Conservation (phyloP, 768 basidiomycete species). For the Suillus variegatus region DNA sequence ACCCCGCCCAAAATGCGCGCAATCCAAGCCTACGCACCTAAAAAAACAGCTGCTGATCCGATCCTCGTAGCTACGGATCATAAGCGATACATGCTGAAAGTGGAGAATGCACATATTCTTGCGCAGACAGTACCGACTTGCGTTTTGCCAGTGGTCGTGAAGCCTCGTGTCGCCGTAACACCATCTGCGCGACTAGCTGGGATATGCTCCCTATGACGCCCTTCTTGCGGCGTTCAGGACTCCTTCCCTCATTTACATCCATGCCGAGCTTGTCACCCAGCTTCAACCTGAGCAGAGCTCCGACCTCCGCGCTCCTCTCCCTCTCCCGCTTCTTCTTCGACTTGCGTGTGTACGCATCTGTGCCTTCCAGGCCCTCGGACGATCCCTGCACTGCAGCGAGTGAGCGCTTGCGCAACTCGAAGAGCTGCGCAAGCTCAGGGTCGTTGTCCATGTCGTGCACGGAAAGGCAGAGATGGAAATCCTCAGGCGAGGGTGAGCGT, state of each 20-base stretch:
- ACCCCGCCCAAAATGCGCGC: background rate
- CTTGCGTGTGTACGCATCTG: slow-evolving; percentile 32
- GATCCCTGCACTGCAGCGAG: slow-evolving; percentile 35
- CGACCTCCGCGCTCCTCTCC: slow-evolving; percentile 57
- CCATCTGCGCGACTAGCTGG: slow-evolving; percentile 50
- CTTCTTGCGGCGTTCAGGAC: slow-evolving; percentile 26
- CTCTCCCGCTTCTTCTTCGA: slow-evolving; percentile 47
- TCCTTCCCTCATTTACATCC: slow-evolving; percentile 25
- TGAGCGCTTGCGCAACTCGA: slow-evolving; percentile 41
- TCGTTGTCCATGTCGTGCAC: slow-evolving; percentile 33
- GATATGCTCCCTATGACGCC: slow-evolving; percentile 32
- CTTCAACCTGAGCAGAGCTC: slow-evolving; percentile 58
- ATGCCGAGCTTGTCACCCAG: slow-evolving; percentile 33
- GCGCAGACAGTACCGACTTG: slow-evolving; percentile 21
- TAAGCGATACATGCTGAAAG: slow-evolving; percentile 25
- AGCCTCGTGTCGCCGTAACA: slow-evolving; percentile 43
- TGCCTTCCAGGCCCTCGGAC: slow-evolving; percentile 38
- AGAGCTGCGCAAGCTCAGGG: slow-evolving; percentile 41
- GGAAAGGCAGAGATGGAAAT: slow-evolving; percentile 37
- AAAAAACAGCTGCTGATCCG: background rate
- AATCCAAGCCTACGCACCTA: slow-evolving; percentile 9
- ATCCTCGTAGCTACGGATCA: slow-evolving; percentile 6
- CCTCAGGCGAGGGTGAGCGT: slow-evolving; percentile 47
- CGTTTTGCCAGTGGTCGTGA: slow-evolving; percentile 40
- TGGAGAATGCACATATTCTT: slow-evolving; percentile 30